phyloP scores from a whole-genome alignment of 306 rosid genomes.

The Comarum palustre region DNA sequence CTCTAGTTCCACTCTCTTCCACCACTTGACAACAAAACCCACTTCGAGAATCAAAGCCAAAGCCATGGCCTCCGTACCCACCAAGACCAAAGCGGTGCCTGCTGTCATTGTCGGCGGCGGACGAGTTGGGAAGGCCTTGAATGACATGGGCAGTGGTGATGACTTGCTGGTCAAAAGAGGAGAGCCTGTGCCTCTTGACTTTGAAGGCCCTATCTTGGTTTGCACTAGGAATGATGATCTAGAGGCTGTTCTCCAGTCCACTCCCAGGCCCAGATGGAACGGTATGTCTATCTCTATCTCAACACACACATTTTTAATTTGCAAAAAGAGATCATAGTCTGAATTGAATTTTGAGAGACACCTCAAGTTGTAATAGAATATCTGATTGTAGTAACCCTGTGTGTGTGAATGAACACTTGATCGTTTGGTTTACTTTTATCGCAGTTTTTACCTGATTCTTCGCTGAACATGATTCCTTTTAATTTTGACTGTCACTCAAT shows the following conservation, averaged over 20 bases:
- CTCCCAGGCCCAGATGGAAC: constrained; percentile 82
- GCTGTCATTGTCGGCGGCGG: constrained; percentile 93
- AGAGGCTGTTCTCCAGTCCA: constrained; percentile 67
- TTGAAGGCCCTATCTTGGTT: constrained; percentile 71
- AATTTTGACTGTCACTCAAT: neutral
- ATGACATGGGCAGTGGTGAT: constrained; percentile 66
- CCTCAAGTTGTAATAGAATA: no score
- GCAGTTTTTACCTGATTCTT: neutral
- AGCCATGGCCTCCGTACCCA: constrained; percentile 22
- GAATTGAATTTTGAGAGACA: no score
- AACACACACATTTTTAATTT: no score
- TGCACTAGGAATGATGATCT: constrained; percentile 96
- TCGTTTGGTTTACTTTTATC: neutral
- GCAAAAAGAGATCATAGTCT: no score
- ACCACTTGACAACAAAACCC: constrained; percentile 15
- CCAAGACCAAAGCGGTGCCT: constrained; percentile 47
- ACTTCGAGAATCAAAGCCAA: constrained; percentile 21
- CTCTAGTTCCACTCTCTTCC: constrained; percentile 36
- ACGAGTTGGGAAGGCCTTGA: constrained; percentile 72
- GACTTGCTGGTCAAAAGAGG: constrained; percentile 71
- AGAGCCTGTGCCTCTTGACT: constrained; percentile 63
- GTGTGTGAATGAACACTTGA: neutral
- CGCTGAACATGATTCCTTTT: neutral
- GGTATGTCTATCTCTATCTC: constrained; percentile 33
- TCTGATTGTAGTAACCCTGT: neutral